Percentiles rank a stretch among this genome's conserved stretches.
Evolutionary conservation across 192 early-diverging fungal species (phyloP).

Genomic region (Backusella australiensis): DNA sequence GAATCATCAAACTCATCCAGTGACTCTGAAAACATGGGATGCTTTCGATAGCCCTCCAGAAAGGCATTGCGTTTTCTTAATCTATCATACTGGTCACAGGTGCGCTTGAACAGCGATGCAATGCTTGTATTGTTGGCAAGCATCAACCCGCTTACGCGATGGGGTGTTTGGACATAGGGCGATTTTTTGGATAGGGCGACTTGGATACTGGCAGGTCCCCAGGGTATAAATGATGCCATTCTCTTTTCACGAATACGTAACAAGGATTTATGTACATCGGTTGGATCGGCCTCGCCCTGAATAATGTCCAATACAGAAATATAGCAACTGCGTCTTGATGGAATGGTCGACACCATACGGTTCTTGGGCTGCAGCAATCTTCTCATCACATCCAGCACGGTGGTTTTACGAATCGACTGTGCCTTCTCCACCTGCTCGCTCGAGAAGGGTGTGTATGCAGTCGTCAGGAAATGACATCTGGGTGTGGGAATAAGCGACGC

Average conservation of each 20-base stretch:
- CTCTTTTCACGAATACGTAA: conserved; percentile 92
- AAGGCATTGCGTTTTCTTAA: conserved; percentile 95
- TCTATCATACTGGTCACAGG: conserved; percentile 90
- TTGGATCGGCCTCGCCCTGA: conserved; percentile 97
- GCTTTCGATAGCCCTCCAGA: conserved; percentile 89
- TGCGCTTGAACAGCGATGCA: conserved; percentile 84
- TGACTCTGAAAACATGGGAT: conserved; percentile 74
- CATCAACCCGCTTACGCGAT: conserved; percentile 97
- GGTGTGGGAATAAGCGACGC: conserved; percentile 98
- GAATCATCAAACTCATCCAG: conserved; percentile 94
- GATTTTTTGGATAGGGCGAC: conserved; percentile 93
- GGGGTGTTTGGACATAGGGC: conserved; percentile 89
- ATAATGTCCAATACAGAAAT: conserved; percentile 98
- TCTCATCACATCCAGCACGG: conserved; percentile 97
- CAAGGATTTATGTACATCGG: conserved; percentile 96
- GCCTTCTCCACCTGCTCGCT: conserved; percentile 89
- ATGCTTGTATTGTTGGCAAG: conserved; percentile 98
- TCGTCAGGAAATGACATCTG: conserved; percentile 93
- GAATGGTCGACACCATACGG: conserved; percentile 92
- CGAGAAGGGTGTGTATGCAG: conserved; percentile 96
- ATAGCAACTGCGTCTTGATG: conserved; percentile 93
- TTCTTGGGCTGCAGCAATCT: conserved; percentile 96
- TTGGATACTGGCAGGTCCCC: conserved; percentile 99
- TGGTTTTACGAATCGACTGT: conserved; percentile 93
- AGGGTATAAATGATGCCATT: conserved; percentile 96